phyloP scores from a whole-genome alignment of 2,329 filamentous ascomycete genomes.

The Fusarium sp. region DNA sequence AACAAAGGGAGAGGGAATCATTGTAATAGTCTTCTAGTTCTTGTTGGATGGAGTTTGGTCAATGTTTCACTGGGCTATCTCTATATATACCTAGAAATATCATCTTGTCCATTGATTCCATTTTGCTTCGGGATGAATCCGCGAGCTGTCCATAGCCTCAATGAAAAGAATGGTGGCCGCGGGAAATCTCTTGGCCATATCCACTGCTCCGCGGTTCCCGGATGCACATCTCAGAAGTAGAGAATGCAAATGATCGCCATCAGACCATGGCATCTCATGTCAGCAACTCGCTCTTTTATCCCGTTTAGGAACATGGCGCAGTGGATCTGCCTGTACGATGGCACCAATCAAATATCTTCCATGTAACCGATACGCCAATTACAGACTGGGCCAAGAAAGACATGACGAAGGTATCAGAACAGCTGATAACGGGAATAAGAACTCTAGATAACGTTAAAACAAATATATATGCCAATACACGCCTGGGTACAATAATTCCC shows the following conservation, averaged over 20 bases:
- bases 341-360: not conserved
- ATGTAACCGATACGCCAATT: too few species aligned
- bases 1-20: not conserved
- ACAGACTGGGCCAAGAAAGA: too few species aligned
- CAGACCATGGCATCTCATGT: not conserved
- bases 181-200: not conserved
- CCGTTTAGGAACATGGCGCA: not conserved
- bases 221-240: rapidly evolving
- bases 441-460: not conserved
- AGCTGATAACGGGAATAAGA: too few species aligned
- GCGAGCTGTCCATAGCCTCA: not conserved
- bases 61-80: rapidly evolving
- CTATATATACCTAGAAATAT: not conserved
- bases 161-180: not conserved
- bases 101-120: not conserved
- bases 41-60: rapidly evolving
- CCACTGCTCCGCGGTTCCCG: not conserved
- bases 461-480: not conserved
- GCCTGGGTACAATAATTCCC: too few species aligned
- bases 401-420: too few species aligned
- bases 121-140: not conserved
- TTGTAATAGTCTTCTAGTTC: rapidly evolving
- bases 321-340: not conserved
- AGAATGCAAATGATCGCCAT: not conserved
- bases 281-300: not conserved